Conservation (phyloP, 208 protist species). For the Blastocrithidia nonstop region DNA sequence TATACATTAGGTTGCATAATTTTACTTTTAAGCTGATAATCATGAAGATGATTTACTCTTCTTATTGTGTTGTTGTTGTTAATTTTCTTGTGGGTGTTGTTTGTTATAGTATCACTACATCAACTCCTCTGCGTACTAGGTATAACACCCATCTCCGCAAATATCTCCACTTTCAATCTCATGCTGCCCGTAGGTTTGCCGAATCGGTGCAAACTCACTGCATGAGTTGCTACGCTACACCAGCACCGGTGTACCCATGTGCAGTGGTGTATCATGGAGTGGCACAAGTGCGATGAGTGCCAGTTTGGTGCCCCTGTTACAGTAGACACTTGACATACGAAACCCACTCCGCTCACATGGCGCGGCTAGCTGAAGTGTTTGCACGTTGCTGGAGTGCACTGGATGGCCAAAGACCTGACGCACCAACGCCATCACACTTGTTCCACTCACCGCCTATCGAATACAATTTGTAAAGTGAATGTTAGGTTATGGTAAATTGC, state of each 20-base stretch:
- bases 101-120: too few species aligned
- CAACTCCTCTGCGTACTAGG: constrained; percentile 42
- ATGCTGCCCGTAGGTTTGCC: constrained; percentile 69
- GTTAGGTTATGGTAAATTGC: constrained; percentile 32
- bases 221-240: constrained; percentile 65
- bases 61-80: too few species aligned
- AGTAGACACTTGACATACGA: constrained; percentile 54
- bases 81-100: too few species aligned
- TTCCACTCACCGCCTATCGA: constrained; percentile 47
- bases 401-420: constrained; percentile 73
- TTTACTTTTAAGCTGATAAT: too few species aligned
- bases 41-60: too few species aligned
- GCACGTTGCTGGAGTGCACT: constrained; percentile 27
- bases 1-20: too few species aligned
- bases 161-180: constrained; percentile 65
- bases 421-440: constrained; percentile 68
- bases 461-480: constrained; percentile 50
- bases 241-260: constrained; percentile 57
- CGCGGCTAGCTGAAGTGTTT: constrained; percentile 54
- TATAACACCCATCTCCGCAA: constrained; percentile 67
- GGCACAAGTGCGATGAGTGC: constrained; percentile 57
- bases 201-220: constrained; percentile 31
- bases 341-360: constrained; percentile 55
- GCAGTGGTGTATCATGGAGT: constrained; percentile 61
- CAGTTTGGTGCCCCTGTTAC: constrained; percentile 69